phyloP scores from a whole-genome alignment of 1,284 basidiomycete genomes.

The Rhizoctonia solani region DNA sequence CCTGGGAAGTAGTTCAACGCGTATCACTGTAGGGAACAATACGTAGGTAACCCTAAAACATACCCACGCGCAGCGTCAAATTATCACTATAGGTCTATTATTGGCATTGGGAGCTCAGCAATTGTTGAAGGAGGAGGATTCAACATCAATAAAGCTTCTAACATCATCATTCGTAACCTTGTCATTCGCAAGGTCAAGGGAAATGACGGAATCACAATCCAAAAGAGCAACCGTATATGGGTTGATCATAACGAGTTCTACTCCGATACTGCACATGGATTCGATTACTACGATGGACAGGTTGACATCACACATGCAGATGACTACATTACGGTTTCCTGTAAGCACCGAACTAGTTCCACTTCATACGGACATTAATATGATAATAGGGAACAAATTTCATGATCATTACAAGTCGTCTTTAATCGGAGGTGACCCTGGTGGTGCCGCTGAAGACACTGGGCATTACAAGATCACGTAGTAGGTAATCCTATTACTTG shows the following conservation, averaged over 20 bases:
- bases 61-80: neutral
- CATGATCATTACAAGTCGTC: conserved; percentile 38
- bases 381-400: conserved; percentile 32
- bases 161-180: conserved; percentile 27
- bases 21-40: conserved; percentile 13
- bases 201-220: conserved; percentile 28
- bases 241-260: conserved; percentile 40
- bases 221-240: conserved; percentile 32
- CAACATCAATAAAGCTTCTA: conserved; percentile 17
- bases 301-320: conserved; percentile 36
- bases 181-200: conserved; percentile 26
- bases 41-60: neutral
- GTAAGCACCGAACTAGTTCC: neutral
- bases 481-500: neutral
- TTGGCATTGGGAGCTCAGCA: conserved; percentile 22
- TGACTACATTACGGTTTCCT: conserved; percentile 23
- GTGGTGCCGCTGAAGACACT: conserved; percentile 31
- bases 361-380: neutral
- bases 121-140: conserved; percentile 27
- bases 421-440: conserved; percentile 27
- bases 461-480: conserved; percentile 33
- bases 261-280: conserved; percentile 30
- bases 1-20: conserved; percentile 11
- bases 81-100: neutral
- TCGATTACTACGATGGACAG: conserved; percentile 37